A percentile compares a stretch with the other conserved stretches of the same genome.
Conservation (phyloP, 441 rosid genomes). For the Euphorbia corollata region DNA sequence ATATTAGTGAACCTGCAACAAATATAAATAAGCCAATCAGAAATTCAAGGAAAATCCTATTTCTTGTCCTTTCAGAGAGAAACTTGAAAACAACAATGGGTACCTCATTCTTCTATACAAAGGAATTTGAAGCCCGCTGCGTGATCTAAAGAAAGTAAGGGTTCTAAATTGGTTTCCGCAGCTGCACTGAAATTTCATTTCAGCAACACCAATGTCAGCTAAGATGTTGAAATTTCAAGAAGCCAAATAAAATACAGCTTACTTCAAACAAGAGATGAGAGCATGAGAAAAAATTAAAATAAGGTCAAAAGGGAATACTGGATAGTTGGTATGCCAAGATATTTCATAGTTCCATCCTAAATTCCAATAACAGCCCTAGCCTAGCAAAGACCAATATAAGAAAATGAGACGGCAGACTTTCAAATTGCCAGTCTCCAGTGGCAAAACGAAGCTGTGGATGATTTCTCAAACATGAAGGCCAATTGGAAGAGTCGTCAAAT, state of each 20-base stretch:
- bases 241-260: background rate
- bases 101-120: conserved; percentile 42
- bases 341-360: background rate
- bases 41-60: background rate
- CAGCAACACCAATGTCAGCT: background rate
- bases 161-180: conserved; percentile 34
- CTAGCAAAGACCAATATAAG: background rate
- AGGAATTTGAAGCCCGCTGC: conserved; percentile 36
- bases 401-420: background rate
- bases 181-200: conserved; percentile 35
- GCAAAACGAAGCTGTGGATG: background rate
- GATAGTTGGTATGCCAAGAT: background rate
- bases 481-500: background rate
- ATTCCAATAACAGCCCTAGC: background rate
- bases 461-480: background rate
- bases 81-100: background rate
- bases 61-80: conserved; percentile 1
- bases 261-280: background rate
- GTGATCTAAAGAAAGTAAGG: conserved; percentile 34
- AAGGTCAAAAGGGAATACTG: too few species aligned
- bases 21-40: conserved; percentile 15
- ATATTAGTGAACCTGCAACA: conserved; percentile 42
- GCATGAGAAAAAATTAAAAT: background rate
- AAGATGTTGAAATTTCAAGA: background rate
- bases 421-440: background rate